Evolutionary conservation across 768 basidiomycete genomes (phyloP).

Genomic region (Imleria badia): DNA sequence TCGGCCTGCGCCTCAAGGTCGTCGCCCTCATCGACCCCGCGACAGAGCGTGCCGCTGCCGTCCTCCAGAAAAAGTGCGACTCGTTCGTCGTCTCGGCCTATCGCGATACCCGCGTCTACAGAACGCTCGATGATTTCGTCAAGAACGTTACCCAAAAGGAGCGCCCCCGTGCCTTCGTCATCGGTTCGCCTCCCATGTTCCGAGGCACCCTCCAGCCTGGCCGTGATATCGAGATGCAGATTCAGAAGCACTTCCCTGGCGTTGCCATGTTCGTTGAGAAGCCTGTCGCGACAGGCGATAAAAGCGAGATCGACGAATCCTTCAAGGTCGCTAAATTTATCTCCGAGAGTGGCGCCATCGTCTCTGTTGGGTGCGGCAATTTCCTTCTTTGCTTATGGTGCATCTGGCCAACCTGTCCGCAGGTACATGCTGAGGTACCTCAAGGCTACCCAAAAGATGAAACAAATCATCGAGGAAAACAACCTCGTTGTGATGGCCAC

Average conservation of each 20-base stretch:
- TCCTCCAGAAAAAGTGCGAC: slow-evolving; percentile 86
- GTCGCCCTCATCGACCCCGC: slow-evolving; percentile 93
- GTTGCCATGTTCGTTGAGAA: slow-evolving; percentile 92
- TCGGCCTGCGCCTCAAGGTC: slow-evolving; percentile 94
- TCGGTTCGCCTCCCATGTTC: slow-evolving; percentile 94
- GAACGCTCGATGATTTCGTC: slow-evolving; percentile 82
- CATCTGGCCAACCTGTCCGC: not conserved
- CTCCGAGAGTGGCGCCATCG: slow-evolving; percentile 66
- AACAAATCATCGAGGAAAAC: slow-evolving; percentile 92
- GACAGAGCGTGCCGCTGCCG: slow-evolving; percentile 72
- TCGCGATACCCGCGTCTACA: slow-evolving; percentile 81
- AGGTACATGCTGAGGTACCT: slow-evolving; percentile 95
- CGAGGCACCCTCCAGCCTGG: slow-evolving; percentile 74
- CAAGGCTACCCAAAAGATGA: slow-evolving; percentile 94
- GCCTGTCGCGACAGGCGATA: slow-evolving; percentile 82
- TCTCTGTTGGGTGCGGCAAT: slow-evolving; percentile 77
- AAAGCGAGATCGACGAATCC: slow-evolving; percentile 62
- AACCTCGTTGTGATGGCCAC: slow-evolving; percentile 95
- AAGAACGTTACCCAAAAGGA: slow-evolving; percentile 63
- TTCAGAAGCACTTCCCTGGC: slow-evolving; percentile 84
- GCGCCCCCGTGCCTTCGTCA: slow-evolving; percentile 77
- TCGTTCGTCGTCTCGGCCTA: slow-evolving; percentile 95
- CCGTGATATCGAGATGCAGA: slow-evolving; percentile 84
- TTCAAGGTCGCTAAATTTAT: slow-evolving; percentile 75
- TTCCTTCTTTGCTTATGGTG: not conserved